phyloP scores from a whole-genome alignment of 257 asterid species.

The Ilex asprella region DNA sequence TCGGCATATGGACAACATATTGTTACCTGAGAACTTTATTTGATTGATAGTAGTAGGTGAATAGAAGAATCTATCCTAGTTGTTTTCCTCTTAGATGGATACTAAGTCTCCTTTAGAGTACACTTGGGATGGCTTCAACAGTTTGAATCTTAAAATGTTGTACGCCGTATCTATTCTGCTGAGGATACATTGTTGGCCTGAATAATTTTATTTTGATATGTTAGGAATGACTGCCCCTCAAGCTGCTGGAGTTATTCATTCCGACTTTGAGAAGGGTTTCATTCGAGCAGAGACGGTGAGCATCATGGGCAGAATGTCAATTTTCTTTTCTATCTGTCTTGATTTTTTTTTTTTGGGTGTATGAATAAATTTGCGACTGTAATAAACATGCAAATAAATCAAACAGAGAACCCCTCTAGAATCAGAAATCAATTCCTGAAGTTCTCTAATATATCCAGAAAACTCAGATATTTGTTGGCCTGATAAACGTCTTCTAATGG shows the following conservation, averaged over 20 bases:
- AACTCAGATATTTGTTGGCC: neutral
- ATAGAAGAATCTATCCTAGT: neutral
- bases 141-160: neutral
- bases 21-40: neutral
- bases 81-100: neutral
- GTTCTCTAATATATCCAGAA: neutral
- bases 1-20: neutral
- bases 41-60: neutral
- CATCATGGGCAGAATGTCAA: conserved; percentile 5
- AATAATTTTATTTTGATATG: conserved; percentile 12
- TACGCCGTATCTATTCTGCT: neutral
- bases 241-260: conserved; percentile 99
- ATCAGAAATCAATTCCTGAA: neutral
- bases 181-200: neutral
- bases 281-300: conserved; percentile 98
- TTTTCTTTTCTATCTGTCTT: conserved; percentile 3
- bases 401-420: neutral
- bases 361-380: conserved; percentile 4
- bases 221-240: conserved; percentile 99
- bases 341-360: conserved; percentile 4
- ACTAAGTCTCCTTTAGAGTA: no score
- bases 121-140: neutral
- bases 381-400: neutral
- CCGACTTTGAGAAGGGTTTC: conserved; percentile 97
- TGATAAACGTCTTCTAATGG: neutral